Evolutionary conservation across 2,329 filamentous ascomycete genomes (phyloP), one percentile per base, ranked within the genome.

Genomic region (Diaporthe sp.): DNA sequence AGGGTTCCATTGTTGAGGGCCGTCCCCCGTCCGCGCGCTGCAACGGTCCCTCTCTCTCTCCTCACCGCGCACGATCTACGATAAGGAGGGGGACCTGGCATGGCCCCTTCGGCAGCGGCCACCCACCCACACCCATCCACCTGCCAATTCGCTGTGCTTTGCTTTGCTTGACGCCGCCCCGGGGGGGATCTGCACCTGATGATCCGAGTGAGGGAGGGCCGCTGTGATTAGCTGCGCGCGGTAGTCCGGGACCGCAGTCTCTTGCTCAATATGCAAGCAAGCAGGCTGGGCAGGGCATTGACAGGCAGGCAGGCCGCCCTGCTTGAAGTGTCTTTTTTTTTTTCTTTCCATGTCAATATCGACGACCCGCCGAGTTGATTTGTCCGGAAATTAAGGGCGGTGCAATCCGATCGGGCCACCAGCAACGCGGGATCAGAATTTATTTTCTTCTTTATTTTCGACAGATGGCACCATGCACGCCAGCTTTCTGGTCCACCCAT

Each of bases 331-430:
- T 47, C 9, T 33, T n/a, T 9, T 7, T 45, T 13, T 6, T n/a
- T n/a, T n/a, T n/a, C n/a, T n/a, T n/a, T n/a, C n/a, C n/a, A n/a
- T n/a, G n/a, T n/a, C n/a, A 25, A 19, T 40, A n/a, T 54, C 45
- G 47, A 54, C 47, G 45, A 28, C 47, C 45, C 12, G 45, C 30
- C 22, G 64, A 54, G 33, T 68, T 68, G 47, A 68, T 68, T 68
- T 68, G 64, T 22, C 28, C 47, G 64, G 64, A 68, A 68, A 68
- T 68, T 66, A 52, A 54, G 47, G 33, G 5, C 25, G 33, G 17
- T 40, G 64, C 64, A n/a, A 68, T 40, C 64, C 64, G 64, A 68
- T 68, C 64, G 47, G 47, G 33, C 45, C 45, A 68, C 64, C 54
- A 54, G 64, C 64, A 68, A 54, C 2, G 64, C 47, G 64, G 64